These are phyloP conservation scores for Actinomortierella wolfii DNA, from an alignment of 371 early-diverging fungal species.

Conservation along the genomic window DNA sequence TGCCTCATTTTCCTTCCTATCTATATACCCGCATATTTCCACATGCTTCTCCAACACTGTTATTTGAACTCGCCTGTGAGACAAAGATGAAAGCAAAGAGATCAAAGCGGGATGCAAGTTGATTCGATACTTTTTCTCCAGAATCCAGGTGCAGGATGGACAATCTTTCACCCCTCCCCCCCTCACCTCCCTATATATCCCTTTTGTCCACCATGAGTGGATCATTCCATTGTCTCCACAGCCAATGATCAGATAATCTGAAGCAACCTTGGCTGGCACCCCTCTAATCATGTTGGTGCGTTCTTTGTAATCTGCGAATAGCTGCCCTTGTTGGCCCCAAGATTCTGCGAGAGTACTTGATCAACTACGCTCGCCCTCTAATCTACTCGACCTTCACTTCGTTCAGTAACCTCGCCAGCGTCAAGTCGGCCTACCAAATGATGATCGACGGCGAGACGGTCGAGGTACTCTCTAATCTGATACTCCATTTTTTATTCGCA, in stretches of 20 bases:
- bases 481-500: not conserved
- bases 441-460: conserved; percentile 55
- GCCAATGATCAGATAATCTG: not conserved
- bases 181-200: not conserved
- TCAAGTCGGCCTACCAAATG: conserved; percentile 61
- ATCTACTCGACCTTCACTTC: conserved; percentile 85
- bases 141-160: too few relatives aligned
- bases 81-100: too few relatives aligned
- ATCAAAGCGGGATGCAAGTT: too few relatives aligned
- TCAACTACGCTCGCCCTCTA: conserved; percentile 84
- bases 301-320: conserved; percentile 17
- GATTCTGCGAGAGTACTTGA: conserved; percentile 65
- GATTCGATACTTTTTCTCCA: too few relatives aligned
- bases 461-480: conserved; percentile 46
- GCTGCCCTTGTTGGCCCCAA: conserved; percentile 74
- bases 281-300: not conserved
- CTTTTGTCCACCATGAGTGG: not conserved
- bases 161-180: not conserved
- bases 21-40: too few relatives aligned
- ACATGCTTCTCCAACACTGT: too few relatives aligned
- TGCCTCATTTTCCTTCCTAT: too few relatives aligned
- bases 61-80: too few relatives aligned
- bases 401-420: conserved; percentile 56
- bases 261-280: not conserved
- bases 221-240: not conserved